Conservation (phyloP, 768 basidiomycete species). For the Mycena latifolia region DNA sequence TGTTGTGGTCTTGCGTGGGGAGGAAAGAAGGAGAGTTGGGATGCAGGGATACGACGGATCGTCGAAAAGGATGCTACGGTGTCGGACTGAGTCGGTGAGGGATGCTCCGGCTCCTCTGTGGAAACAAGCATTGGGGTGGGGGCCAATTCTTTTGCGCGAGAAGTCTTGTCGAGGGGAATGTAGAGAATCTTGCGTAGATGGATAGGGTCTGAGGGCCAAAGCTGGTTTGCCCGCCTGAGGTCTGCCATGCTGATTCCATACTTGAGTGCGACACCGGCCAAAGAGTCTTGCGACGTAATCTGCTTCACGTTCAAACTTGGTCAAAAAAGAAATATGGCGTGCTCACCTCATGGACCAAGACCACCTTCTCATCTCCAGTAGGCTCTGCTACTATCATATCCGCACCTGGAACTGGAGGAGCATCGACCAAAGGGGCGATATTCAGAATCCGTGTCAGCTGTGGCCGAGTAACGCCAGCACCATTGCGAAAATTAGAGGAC, state of each 20-base stretch:
- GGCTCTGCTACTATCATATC: conserved; percentile 33
- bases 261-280: conserved; percentile 89
- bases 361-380: conserved; percentile 59
- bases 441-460: conserved; percentile 54
- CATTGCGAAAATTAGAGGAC: conserved; percentile 36
- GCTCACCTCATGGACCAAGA: conserved; percentile 71
- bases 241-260: conserved; percentile 90
- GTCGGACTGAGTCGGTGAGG: conserved; percentile 22
- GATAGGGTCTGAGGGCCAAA: conserved; percentile 95
- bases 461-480: conserved; percentile 46
- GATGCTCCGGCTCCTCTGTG: conserved; percentile 29
- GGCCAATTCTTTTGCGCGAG: conserved; percentile 54
- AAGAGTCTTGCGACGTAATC: conserved; percentile 82
- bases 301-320: conserved; percentile 41
- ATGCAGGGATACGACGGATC: conserved; percentile 61
- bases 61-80: conserved; percentile 39
- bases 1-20: conserved; percentile 47
- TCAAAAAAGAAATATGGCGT: conserved; percentile 3
- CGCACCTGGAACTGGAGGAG: conserved; percentile 38
- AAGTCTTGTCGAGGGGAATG: conserved; percentile 77
- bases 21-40: conserved; percentile 69
- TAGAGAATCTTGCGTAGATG: conserved; percentile 87
- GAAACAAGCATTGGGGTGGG: conserved; percentile 34
- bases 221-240: conserved; percentile 88
- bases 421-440: conserved; percentile 46